Conservation (phyloP, 2,329 filamentous ascomycete genomes). For the Stagonosporopsis vannaccii region DNA sequence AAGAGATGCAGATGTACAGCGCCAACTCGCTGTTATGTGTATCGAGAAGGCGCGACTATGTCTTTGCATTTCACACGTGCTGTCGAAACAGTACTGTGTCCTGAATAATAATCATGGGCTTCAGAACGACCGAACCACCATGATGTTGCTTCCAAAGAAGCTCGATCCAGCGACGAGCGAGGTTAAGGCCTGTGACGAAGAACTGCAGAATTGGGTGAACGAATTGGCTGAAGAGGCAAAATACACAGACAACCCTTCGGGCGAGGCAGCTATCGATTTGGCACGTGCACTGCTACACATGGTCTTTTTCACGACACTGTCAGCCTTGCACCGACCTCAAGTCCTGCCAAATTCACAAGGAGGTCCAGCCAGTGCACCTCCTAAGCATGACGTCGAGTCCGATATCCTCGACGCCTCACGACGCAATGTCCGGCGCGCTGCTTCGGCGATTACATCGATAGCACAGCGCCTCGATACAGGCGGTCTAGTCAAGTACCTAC, state of each 20-base stretch:
- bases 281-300: conserved; percentile 90
- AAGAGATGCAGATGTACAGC: conserved; percentile 75
- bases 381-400: conserved; percentile 50
- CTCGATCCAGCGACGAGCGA: conserved; percentile 80
- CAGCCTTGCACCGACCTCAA: conserved; percentile 88
- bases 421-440: conserved; percentile 81
- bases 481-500: conserved; percentile 78
- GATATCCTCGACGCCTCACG: conserved; percentile 84
- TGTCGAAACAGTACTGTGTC: conserved; percentile 91
- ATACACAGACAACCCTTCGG: conserved; percentile 68
- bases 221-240: conserved; percentile 75
- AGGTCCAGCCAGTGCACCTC: conserved; percentile 56
- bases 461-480: conserved; percentile 76
- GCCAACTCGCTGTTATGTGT: conserved; percentile 83
- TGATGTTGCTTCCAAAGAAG: conserved; percentile 93
- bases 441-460: conserved; percentile 84
- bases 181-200: conserved; percentile 78
- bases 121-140: conserved; percentile 73
- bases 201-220: conserved; percentile 79
- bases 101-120: conserved; percentile 80
- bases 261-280: conserved; percentile 67
- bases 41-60: conserved; percentile 91
- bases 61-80: conserved; percentile 85
- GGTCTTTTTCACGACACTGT: conserved; percentile 91
- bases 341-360: conserved; percentile 78